Evolutionary conservation across 2,329 filamentous ascomycete genomes (phyloP).

Genomic region (Hypocrella siamensis): DNA sequence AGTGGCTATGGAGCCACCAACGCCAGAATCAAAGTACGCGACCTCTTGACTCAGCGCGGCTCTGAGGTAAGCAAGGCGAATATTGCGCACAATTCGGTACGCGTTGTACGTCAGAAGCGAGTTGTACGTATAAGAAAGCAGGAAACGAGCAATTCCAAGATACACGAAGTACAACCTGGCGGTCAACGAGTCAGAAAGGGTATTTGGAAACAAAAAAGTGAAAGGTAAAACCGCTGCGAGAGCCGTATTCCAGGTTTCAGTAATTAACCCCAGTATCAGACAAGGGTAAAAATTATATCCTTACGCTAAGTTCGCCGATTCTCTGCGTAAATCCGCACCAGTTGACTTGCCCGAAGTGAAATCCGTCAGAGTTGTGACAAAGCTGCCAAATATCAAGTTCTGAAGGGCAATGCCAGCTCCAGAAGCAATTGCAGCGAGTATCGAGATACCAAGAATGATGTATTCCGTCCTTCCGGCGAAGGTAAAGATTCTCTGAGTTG

Average conservation of each 20-base stretch:
- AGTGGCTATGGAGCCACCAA: slow-evolving; percentile 24
- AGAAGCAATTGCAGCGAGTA: slow-evolving; percentile 18
- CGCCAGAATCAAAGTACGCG: slow-evolving; percentile 28
- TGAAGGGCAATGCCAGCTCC: slow-evolving; percentile 20
- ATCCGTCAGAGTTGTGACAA: slow-evolving; percentile 19
- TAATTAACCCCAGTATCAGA: too few species aligned
- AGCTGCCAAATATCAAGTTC: slow-evolving; percentile 22
- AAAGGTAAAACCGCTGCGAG: slow-evolving; percentile 24
- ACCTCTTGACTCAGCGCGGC: slow-evolving; percentile 34
- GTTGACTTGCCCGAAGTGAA: slow-evolving; percentile 13
- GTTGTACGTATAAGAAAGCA: slow-evolving; percentile 30
- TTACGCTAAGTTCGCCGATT: slow-evolving; percentile 9
- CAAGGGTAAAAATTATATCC: too few species aligned
- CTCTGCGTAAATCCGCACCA: slow-evolving; percentile 13
- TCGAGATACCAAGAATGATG: slow-evolving; percentile 11
- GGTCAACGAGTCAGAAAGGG: slow-evolving; percentile 21
- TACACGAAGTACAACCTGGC: slow-evolving; percentile 40
- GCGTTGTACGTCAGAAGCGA: slow-evolving; percentile 31
- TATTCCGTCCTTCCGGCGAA: slow-evolving; percentile 14
- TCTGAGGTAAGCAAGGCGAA: slow-evolving; percentile 32
- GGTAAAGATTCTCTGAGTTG: slow-evolving; percentile 14
- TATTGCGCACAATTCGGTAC: slow-evolving; percentile 31
- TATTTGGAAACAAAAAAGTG: slow-evolving; percentile 21
- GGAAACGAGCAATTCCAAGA: slow-evolving; percentile 37
- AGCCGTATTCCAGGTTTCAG: slow-evolving; percentile 5